Conservation (phyloP, 345 rosid species). For the Mangifera indica region DNA sequence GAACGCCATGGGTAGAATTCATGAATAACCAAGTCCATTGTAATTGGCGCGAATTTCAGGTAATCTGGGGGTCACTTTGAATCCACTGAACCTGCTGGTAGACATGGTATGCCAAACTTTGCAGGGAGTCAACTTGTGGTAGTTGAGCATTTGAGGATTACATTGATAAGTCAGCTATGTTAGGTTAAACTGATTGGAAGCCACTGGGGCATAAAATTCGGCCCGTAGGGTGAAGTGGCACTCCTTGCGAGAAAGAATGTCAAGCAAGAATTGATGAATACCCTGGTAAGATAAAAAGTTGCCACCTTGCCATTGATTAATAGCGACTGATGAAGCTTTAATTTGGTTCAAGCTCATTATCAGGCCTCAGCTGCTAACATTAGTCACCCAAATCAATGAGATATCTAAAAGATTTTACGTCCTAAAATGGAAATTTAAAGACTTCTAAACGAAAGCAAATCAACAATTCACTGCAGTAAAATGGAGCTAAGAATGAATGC, state of each 20-base stretch:
- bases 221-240: not conserved
- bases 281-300: not conserved
- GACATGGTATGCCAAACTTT: not conserved
- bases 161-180: too few relatives aligned
- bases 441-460: too few relatives aligned
- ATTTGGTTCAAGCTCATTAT: too few relatives aligned
- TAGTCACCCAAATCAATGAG: too few relatives aligned
- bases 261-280: not conserved
- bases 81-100: not conserved
- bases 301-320: not conserved
- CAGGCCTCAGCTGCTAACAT: too few relatives aligned
- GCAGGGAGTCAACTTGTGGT: not conserved
- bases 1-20: not conserved
- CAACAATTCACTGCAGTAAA: not conserved
- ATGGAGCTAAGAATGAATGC: constrained; percentile 5
- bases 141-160: not conserved
- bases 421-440: too few relatives aligned
- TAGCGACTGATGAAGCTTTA: too few relatives aligned
- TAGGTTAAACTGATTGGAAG: not conserved
- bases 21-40: not conserved
- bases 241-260: not conserved
- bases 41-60: not conserved
- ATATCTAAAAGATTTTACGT: too few relatives aligned
- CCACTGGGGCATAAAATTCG: not conserved
- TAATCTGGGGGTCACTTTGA: too few relatives aligned